A percentile compares a stretch with the other conserved stretches of the same genome.
Evolutionary conservation across 2,329 filamentous ascomycete species (phyloP).

Genomic region (Fusarium bactridioides): DNA sequence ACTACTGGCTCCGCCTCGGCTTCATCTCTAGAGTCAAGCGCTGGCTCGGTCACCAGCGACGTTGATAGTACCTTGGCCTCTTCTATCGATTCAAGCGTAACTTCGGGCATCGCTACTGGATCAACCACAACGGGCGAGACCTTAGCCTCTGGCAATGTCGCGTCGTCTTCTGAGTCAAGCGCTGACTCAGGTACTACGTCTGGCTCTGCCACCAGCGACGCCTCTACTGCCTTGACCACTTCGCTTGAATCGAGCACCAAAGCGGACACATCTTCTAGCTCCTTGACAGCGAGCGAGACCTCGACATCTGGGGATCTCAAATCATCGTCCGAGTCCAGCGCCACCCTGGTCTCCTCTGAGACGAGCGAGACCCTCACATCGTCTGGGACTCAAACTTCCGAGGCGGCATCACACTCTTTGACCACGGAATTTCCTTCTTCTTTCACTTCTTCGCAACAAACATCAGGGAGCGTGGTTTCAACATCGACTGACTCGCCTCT

Average conservation of each 20-base stretch:
- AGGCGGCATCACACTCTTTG: background rate
- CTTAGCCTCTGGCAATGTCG: background rate
- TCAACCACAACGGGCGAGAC: background rate
- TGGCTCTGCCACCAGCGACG: background rate
- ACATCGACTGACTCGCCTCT: slow-evolving; percentile 30
- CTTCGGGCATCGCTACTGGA: background rate
- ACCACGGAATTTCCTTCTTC: slow-evolving; percentile 17
- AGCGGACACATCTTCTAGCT: background rate
- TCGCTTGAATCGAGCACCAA: background rate
- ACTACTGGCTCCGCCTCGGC: background rate
- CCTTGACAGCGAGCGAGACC: background rate
- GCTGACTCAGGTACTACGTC: background rate
- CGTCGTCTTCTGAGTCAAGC: background rate
- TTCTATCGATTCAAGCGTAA: background rate
- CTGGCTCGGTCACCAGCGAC: background rate
- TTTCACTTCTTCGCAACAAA: slow-evolving; percentile 16
- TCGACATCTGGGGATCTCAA: background rate
- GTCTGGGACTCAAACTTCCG: background rate
- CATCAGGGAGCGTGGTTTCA: slow-evolving; percentile 10
- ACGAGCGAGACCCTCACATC: background rate
- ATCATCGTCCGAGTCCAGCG: background rate
- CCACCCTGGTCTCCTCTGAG: background rate
- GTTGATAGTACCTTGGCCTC: background rate
- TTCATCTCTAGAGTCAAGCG: background rate
- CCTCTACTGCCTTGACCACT: background rate